Evolutionary conservation across 1,284 basidiomycete genomes (phyloP).

Genomic region (Mycosarcoma mackinlayi): DNA sequence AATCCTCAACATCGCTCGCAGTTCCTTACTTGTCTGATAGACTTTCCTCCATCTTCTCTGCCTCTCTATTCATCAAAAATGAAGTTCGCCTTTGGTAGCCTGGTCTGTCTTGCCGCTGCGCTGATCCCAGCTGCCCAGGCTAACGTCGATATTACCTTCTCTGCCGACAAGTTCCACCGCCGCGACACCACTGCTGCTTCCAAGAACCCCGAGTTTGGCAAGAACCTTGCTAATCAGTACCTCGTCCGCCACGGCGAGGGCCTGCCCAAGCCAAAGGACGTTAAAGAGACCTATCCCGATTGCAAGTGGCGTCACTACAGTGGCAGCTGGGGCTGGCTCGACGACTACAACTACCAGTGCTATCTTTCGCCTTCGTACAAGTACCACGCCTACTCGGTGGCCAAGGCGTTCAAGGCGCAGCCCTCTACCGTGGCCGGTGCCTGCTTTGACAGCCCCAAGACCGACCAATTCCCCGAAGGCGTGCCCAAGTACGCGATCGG

Average conservation of each 20-base stretch:
- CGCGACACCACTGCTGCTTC: slow-evolving; percentile 3
- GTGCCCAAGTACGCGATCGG: slow-evolving; percentile 25
- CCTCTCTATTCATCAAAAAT: slow-evolving; percentile 14
- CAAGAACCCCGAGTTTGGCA: slow-evolving; percentile 21
- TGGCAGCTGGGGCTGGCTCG: slow-evolving; percentile 12
- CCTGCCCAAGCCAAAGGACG: slow-evolving; percentile 21
- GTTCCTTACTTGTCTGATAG: neutral
- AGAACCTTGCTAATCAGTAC: slow-evolving; percentile 17
- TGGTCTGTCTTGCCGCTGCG: slow-evolving; percentile 31
- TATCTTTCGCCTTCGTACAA: slow-evolving; percentile 35
- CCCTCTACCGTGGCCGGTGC: slow-evolving; percentile 6
- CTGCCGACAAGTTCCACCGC: slow-evolving; percentile 23
- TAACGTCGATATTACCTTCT: slow-evolving; percentile 16
- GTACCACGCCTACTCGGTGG: slow-evolving; percentile 31
- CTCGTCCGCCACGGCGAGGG: slow-evolving; percentile 4
- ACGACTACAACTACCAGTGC: slow-evolving; percentile 37
- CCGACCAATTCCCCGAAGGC: slow-evolving; percentile 10
- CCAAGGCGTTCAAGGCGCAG: slow-evolving; percentile 11
- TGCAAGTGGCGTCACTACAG: slow-evolving; percentile 31
- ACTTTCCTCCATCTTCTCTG: neutral
- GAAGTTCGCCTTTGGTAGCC: slow-evolving; percentile 33
- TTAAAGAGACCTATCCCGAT: slow-evolving; percentile 8
- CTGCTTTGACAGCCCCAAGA: slow-evolving; percentile 23
- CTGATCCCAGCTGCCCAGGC: slow-evolving; percentile 32
- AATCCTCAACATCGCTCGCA: neutral